phyloP scores from a whole-genome alignment of 1,284 basidiomycete species.

The Boletus sp. region DNA sequence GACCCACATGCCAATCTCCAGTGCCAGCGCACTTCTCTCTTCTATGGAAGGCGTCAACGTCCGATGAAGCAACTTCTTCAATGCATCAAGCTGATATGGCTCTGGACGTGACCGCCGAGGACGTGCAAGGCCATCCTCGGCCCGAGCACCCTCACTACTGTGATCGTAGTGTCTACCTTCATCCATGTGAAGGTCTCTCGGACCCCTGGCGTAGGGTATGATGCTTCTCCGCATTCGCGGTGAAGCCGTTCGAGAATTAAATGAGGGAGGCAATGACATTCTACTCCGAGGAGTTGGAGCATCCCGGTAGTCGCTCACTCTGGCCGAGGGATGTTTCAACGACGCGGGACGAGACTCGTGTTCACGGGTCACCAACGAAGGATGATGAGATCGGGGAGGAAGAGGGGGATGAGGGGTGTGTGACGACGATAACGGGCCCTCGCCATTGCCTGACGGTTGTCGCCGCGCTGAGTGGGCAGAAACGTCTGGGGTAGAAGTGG shows the following conservation, averaged over 20 bases:
- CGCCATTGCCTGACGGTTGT: conserved; percentile 22
- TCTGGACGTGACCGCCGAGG: conserved; percentile 75
- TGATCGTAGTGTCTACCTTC: conserved; percentile 39
- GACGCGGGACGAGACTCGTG: conserved; percentile 22
- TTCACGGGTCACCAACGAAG: conserved; percentile 36
- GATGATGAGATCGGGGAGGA: conserved; percentile 49
- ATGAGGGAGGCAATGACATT: conserved; percentile 38
- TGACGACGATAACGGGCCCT: conserved; percentile 16
- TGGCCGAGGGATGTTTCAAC: conserved; percentile 36
- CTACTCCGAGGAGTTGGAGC: conserved; percentile 29
- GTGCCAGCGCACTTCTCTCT: conserved; percentile 69
- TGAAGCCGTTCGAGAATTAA: conserved; percentile 35
- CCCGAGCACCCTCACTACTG: conserved; percentile 25
- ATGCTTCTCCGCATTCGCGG: conserved; percentile 47
- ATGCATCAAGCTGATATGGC: conserved; percentile 71
- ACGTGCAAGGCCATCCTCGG: conserved; percentile 44
- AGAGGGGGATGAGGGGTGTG: conserved; percentile 37
- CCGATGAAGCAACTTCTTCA: conserved; percentile 67
- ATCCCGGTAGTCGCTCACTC: conserved; percentile 36
- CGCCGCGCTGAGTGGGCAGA: conserved; percentile 27
- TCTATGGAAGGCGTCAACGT: conserved; percentile 80
- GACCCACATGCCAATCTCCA: conserved; percentile 72
- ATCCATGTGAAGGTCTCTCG: conserved; percentile 34
- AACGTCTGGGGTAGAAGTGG: conserved; percentile 34
- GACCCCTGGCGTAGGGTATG: conserved; percentile 48